Evolutionary conservation across 208 protist genomes (phyloP).

Genomic region (Trypanosoma avium): DNA sequence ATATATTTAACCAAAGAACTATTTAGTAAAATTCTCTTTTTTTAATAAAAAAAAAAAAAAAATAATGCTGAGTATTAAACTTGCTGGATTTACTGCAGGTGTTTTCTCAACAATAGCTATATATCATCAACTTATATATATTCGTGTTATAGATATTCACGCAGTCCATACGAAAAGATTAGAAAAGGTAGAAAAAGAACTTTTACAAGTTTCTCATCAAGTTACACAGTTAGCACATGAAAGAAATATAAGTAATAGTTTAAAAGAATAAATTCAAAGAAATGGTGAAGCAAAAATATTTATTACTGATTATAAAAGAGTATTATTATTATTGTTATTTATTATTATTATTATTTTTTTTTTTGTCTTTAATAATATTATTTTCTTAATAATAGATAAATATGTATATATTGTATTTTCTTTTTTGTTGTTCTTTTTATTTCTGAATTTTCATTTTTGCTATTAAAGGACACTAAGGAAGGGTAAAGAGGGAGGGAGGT

Average conservation of each 20-base stretch:
- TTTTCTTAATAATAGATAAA: too few relatives aligned
- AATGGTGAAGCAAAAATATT: too few relatives aligned
- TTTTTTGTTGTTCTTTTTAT: too few relatives aligned
- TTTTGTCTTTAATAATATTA: background rate
- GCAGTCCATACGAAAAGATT: conserved; percentile 32
- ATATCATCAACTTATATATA: conserved; percentile 58
- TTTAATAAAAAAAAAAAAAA: conserved; percentile 4
- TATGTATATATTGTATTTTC: too few relatives aligned
- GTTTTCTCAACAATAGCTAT: conserved; percentile 32
- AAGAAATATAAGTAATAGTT: background rate
- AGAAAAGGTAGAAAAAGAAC: conserved; percentile 31
- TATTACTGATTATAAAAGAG: too few relatives aligned
- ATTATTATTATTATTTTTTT: background rate
- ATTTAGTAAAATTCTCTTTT: too few relatives aligned
- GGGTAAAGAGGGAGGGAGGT: background rate
- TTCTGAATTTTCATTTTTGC: too few relatives aligned
- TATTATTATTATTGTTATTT: background rate
- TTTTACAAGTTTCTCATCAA: conserved; percentile 26
- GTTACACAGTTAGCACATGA: conserved; percentile 5
- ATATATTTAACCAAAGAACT: too few relatives aligned
- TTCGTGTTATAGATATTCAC: conserved; percentile 48
- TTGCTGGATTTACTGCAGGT: conserved; percentile 47
- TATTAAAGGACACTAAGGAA: background rate
- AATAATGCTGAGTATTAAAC: conserved; percentile 51
- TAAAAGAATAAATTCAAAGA: too few relatives aligned